Evolutionary conservation across 2,329 filamentous ascomycete genomes (phyloP).

Genomic region (Helminthosporium solani): DNA sequence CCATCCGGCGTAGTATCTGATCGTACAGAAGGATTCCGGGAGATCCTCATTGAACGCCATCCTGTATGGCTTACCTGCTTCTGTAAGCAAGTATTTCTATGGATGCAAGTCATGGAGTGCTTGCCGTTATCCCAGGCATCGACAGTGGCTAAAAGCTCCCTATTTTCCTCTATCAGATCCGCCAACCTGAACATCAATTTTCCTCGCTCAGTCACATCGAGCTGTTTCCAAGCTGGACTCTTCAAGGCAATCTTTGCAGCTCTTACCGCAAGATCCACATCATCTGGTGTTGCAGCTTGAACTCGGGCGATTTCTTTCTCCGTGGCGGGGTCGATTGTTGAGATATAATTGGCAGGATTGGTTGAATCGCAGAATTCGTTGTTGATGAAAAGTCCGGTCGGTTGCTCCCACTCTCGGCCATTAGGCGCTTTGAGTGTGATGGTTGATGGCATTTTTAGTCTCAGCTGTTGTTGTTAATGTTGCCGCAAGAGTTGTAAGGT

Average conservation of each 20-base stretch:
- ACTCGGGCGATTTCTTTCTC: slow-evolving; percentile 34
- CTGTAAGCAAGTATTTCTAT: too few relatives aligned
- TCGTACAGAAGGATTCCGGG: slow-evolving; percentile 54
- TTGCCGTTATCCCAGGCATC: slow-evolving; percentile 71
- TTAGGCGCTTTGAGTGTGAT: too few relatives aligned
- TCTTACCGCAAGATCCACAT: slow-evolving; percentile 39
- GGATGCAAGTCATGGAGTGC: too few relatives aligned
- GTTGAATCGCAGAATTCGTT: slow-evolving; percentile 3
- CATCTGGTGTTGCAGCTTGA: slow-evolving; percentile 33
- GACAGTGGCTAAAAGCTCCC: slow-evolving; percentile 21
- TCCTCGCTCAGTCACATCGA: slow-evolving; percentile 16
- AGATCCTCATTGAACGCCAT: slow-evolving; percentile 64
- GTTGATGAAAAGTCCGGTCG: slow-evolving; percentile 22
- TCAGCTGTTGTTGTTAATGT: too few relatives aligned
- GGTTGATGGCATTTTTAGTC: too few relatives aligned
- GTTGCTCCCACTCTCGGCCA: too few relatives aligned
- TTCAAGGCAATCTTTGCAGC: slow-evolving; percentile 31
- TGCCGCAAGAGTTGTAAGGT: too few relatives aligned
- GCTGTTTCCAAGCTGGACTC: slow-evolving; percentile 20
- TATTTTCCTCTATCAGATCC: slow-evolving; percentile 29
- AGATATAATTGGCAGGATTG: slow-evolving; percentile 11
- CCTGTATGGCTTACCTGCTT: slow-evolving; percentile 62
- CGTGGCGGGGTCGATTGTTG: slow-evolving; percentile 18
- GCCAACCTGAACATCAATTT: slow-evolving; percentile 25
- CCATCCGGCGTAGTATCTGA: slow-evolving; percentile 74